Evolutionary conservation across 2,329 filamentous ascomycete species (phyloP), one percentile per base, ranked within the genome.

Genomic region (Clarireedia homoeocarpa): DNA sequence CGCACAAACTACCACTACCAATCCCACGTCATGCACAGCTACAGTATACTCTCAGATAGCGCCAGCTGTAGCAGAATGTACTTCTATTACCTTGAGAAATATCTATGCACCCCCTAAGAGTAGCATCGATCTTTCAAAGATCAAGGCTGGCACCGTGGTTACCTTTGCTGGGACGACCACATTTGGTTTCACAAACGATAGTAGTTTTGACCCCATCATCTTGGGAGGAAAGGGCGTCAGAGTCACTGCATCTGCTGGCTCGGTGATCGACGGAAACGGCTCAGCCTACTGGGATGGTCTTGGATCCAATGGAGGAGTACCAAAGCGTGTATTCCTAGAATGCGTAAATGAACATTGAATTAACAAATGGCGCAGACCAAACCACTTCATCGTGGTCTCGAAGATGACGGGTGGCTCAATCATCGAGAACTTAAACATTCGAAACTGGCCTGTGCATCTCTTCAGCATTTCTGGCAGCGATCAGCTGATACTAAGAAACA

Each of bases 91-190:
- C 10, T 71, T 85, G n/a, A 73, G 73, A 58, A 72, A 75, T 59
- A 76, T 85, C 44, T 69, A 69, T n/a, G 81, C 83, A 10, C 82
- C 82, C 3, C 74, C 79, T 2, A 79, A 78, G 26, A 71, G 72
- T 27, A 82, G 79, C 5, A 75, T 86, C 2, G 78, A 84, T 63
- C 67, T 85, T 50, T 77, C 79, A 7, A 71, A 73, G 34, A 71
- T 84, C 46, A 73, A 75, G 15, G 66, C 71, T 20, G 77, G 76
- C 58, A 79, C 80, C 14, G 74, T 66, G 26, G 74, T 86, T 58
- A 82, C 78, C 58, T 88, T 88, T 70, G 71, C 80, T 52, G 85
- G 85, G 26, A 80, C 73, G 12, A 88, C 84, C 12, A 65, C 66
- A 3, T 67, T 69, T 48, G 65, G 45, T 15, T 67, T 63, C 39